Base-by-base conservation (phyloP, 208 protist species). In the Angomonas deanei region DNA sequence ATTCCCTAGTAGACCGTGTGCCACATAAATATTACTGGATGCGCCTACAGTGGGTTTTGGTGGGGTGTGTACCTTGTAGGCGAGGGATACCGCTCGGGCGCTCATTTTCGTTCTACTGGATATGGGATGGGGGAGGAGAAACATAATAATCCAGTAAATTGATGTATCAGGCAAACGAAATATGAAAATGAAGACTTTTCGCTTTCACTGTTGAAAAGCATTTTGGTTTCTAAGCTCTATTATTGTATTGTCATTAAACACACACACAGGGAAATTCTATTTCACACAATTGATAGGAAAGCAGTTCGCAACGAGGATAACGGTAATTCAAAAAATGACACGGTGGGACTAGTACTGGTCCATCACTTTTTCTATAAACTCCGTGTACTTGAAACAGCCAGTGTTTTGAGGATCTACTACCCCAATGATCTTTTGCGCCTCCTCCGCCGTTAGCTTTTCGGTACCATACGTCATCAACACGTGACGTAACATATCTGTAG, bases 381-480 rank as follows among this genome's bases (percentile, higher is more conserved):
- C 88, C 24, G 87, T 65, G 68, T 97, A 97, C 61, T 97, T 93
- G 36, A 97, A 75, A 34, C 74, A 73, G 0, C 91, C 91, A 10
- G 80, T 92, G 24, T 66, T 70, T 17, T 96, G 78, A 0, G 86
- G 88, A 63, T 97, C 90, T 2, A 97, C 73, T 6, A 82, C 76
- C 0, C 80, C 78, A 3, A 96, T 68, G 19, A 97, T 70, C 19
- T 86, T 71, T 31, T 70, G 55, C 17, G 88, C 91, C 70, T 96
- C 91, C 8, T 89, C 88, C 27, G 53, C 30, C n/a, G 72, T 78
- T 5, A 96, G 76, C 54, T 94, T 94, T 65, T 96, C 85, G 8
- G 87, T 84, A 21, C 90, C 90, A 61, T 97, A 96, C 8, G 86
- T 96, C 21, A 80, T 78, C 60, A 97, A 67, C 17, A 90, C 93